Conservation (phyloP, 2,329 filamentous ascomycete species). For the Aspergillus versicolor region DNA sequence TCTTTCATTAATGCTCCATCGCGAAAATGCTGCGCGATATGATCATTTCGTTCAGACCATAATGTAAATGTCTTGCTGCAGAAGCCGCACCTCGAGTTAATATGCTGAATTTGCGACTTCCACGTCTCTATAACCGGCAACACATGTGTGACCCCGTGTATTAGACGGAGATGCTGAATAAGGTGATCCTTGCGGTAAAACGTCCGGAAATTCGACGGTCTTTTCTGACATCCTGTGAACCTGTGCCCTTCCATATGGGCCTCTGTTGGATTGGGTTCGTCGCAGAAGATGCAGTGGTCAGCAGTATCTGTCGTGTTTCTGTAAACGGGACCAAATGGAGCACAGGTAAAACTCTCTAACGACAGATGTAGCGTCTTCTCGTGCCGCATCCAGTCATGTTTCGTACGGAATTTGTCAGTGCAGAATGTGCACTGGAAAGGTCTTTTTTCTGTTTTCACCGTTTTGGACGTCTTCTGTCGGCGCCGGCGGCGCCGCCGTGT, state of each 20-base stretch:
- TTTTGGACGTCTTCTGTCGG: conserved; percentile 43
- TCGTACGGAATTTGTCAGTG: conserved; percentile 46
- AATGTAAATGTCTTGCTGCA: conserved; percentile 30
- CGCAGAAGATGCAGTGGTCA: conserved; percentile 49
- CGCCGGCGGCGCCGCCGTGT: background rate
- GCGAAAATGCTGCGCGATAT: conserved; percentile 38
- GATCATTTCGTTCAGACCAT: conserved; percentile 36
- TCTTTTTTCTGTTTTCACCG: conserved; percentile 28
- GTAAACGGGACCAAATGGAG: conserved; percentile 51
- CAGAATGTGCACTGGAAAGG: conserved; percentile 48
- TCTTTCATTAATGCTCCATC: conserved; percentile 33
- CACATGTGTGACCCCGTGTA: conserved; percentile 51
- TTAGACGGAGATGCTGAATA: conserved; percentile 56
- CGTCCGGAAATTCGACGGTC: conserved; percentile 52
- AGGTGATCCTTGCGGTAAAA: conserved; percentile 62
- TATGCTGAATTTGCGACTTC: conserved; percentile 44
- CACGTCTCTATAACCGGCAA: conserved; percentile 52
- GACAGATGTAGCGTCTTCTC: conserved; percentile 49
- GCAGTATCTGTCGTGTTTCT: conserved; percentile 15
- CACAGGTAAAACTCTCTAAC: conserved; percentile 53
- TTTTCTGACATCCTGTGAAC: conserved; percentile 52
- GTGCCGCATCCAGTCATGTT: conserved; percentile 50
- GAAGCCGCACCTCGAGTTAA: conserved; percentile 45
- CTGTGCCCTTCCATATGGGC: conserved; percentile 55
- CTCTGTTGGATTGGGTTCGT: conserved; percentile 44